Base-by-base conservation (phyloP, 768 basidiomycete species). In the Neoboletus brunneissimus region DNA sequence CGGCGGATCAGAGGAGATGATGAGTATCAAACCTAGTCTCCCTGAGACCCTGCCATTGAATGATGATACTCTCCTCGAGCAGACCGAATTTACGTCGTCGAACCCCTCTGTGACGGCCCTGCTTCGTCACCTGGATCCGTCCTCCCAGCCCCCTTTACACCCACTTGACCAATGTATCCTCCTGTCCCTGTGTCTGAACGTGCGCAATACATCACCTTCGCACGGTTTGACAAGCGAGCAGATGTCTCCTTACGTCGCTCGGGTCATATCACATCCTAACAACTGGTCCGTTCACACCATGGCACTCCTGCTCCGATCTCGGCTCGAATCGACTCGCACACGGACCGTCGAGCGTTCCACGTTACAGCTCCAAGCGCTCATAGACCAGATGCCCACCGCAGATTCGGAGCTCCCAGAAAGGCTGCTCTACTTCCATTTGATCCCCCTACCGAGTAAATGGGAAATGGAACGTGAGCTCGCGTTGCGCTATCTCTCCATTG, bases 281-380 rank as follows among this genome's bases (percentile, higher is more conserved):
- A 98, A 98, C 71, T 99, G 97, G 97, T 89, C 93, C 6, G 79
- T 98, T 31, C 93, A 98, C 74, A 96, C 95, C 37, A 96, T 95
- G 85, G 95, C 94, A 29, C 85, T 98, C 51, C 82, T 99, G 48
- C 84, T 98, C 27, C 89, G 97, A 29, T 90, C 96, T 11, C 84
- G 97, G 8, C 85, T 97, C 55, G 96, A 99, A 71, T 81, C 94
- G 1, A 77, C 82, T 18, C 84, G 97, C 42, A 91, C 91, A 1
- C 85, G 97, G 23, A 98, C 97, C 15, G 89, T 95, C 63, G 97
- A 99, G 70, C 85, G 97, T 25, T 86, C 94, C 3, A 86, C 89
- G 2, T 78, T 98, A 2, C 97, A 99, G 71, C 85, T 99, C 5
- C 93, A 96, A 67, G 94, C 96, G 0, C 80, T 99, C 54, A 84